Evolutionary conservation across 2,329 filamentous ascomycete genomes (phyloP).

Genomic region (Fusarium avenaceum): DNA sequence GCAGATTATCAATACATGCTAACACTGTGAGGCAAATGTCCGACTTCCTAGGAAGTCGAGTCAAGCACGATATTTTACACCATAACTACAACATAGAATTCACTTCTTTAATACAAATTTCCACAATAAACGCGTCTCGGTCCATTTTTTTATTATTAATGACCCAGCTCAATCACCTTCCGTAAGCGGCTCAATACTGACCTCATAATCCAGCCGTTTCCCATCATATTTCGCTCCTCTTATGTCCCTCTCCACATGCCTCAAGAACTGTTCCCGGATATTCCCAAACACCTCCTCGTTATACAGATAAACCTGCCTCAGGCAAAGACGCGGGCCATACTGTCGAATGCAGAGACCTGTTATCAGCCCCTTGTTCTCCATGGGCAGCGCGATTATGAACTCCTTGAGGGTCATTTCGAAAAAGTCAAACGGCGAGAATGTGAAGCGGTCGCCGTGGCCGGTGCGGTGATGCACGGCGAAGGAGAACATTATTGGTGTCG

Average conservation of each 20-base stretch:
- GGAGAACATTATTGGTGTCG: constrained; percentile 9
- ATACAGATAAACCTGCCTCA: constrained; percentile 29
- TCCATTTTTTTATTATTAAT: too few species aligned
- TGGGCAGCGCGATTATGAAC: constrained; percentile 16
- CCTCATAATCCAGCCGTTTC: constrained; percentile 27
- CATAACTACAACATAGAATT: too few species aligned
- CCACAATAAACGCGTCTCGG: too few species aligned
- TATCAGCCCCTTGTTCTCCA: constrained; percentile 28
- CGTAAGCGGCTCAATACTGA: constrained; percentile 25
- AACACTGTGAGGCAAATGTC: not conserved
- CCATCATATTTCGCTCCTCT: constrained; percentile 3
- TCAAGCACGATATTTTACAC: not conserved
- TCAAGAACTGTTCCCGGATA: constrained; percentile 19
- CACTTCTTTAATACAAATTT: too few species aligned
- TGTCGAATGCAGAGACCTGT: constrained; percentile 18
- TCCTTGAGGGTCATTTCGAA: constrained; percentile 16
- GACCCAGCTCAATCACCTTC: not conserved
- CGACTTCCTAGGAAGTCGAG: not conserved
- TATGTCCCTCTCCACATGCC: constrained; percentile 19
- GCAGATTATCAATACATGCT: not conserved
- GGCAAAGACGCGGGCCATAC: not conserved
- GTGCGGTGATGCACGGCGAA: constrained; percentile 17
- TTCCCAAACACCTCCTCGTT: constrained; percentile 24
- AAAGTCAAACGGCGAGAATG: constrained; percentile 7
- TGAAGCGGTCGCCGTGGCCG: constrained; percentile 1